Base-by-base conservation (phyloP, 2,329 filamentous ascomycete species). In the Cordyceps javanica region DNA sequence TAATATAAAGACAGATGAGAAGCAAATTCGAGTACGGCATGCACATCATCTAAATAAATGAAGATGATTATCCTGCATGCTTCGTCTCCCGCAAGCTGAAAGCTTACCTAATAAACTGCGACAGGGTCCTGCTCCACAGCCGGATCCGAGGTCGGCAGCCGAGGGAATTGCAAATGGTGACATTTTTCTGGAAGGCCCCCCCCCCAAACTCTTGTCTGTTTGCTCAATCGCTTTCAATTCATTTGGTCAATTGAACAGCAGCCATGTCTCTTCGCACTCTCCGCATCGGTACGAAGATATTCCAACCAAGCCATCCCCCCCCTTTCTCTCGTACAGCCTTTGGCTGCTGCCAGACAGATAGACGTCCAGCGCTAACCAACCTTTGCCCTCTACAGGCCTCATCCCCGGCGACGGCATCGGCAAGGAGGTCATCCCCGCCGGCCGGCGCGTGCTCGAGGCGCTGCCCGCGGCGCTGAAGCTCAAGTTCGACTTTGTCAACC, bases 351-450 rank as follows among this genome's bases (percentile, higher is more conserved):
- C n/a, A n/a, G n/a, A 52, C 7, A 4, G 4, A 23, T 30, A 42
- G 3, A 16, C 14, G 5, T n/a, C 38, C 38, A 7, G n/a, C 34
- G 30, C 32, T 32, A 23, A 38, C 42, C n/a, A n/a, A n/a, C n/a
- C n/a, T n/a, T n/a, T 32, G 34, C 25, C 8, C 38, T 42, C 32
- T n/a, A 26, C 64, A 96, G 92, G 92, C 73, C 89, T 97, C 68
- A 97, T 99, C 72, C 90, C 94, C 67, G 94, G 94, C 70, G 94
- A 99, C 77, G 94, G 94, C 75, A 99, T 99, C 76, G 94, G 94
- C 76, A 90, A 90, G 72, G 94, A 99, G 77, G 94, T 99, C 73
- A 97, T 99, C 74, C 94, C 94, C 64, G 89, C 94, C 56, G 94
- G 93, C 53, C 90, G 91, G 67, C 88, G 89, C 63, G 80, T 97